Conservation (phyloP, 2,329 filamentous ascomycete species). For the Calonectria hongkongensis region DNA sequence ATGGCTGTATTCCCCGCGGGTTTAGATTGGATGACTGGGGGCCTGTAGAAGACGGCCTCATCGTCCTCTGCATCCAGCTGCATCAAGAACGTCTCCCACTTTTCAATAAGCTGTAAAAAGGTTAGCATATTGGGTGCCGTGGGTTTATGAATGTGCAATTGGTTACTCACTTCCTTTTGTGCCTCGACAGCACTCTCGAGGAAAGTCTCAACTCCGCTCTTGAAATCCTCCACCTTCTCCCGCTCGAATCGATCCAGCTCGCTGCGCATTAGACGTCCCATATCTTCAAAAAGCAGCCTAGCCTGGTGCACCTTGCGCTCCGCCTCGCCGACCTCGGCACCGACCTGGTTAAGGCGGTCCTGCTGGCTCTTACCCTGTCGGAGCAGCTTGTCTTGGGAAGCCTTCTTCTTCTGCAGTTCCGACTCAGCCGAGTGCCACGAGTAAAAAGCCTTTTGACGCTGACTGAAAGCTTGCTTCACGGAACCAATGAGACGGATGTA, state of each 20-base stretch:
- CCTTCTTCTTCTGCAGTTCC: constrained; percentile 91
- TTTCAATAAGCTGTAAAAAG: constrained; percentile 78
- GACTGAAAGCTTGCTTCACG: constrained; percentile 93
- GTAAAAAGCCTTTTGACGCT: constrained; percentile 96
- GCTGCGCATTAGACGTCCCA: constrained; percentile 92
- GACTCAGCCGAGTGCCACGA: constrained; percentile 94
- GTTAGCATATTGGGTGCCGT: neutral
- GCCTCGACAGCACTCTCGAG: constrained; percentile 97
- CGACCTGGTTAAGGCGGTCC: constrained; percentile 93
- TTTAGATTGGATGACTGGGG: constrained; percentile 75
- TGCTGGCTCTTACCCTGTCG: constrained; percentile 96
- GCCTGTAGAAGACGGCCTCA: constrained; percentile 79
- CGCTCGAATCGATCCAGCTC: constrained; percentile 96
- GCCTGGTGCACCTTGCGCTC: constrained; percentile 95
- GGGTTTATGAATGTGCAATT: neutral
- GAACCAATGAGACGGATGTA: constrained; percentile 97
- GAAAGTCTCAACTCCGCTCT: constrained; percentile 98
- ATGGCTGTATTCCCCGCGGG: constrained; percentile 75
- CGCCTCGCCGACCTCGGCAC: constrained; percentile 94
- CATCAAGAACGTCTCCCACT: constrained; percentile 99
- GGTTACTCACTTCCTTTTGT: constrained; percentile 90
- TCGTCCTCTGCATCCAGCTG: constrained; percentile 97
- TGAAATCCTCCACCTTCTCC: constrained; percentile 99
- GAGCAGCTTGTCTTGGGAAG: constrained; percentile 94
- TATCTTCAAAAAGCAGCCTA: constrained; percentile 93